These are phyloP conservation scores for Batkoa obscura DNA, from an alignment of 371 early-diverging fungal species.

Conservation along the genomic window DNA sequence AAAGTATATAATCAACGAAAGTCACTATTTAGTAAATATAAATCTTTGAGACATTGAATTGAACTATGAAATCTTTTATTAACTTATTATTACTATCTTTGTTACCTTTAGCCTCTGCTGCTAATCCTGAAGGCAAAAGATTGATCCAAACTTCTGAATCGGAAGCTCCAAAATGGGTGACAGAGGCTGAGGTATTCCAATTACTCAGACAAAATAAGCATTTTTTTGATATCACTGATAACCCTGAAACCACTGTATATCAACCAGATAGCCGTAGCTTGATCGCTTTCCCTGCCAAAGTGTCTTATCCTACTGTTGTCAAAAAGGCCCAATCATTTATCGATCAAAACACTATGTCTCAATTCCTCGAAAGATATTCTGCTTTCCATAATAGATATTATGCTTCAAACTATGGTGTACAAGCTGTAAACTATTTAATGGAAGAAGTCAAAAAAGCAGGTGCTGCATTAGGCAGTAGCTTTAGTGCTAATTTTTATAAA, in stretches of 20 bases:
- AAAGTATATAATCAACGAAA: no score
- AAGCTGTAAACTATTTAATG: neutral
- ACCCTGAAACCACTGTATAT: neutral
- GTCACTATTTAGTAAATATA: no score
- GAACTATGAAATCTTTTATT: no score
- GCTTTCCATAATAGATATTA: neutral
- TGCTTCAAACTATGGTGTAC: neutral
- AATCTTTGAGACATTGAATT: no score
- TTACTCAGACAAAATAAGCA: conserved; percentile 39
- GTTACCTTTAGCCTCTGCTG: no score
- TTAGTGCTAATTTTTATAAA: conserved; percentile 53
- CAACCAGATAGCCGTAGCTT: neutral
- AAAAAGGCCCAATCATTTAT: neutral
- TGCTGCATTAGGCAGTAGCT: neutral
- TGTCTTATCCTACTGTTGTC: neutral
- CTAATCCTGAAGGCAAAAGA: conserved; percentile 6
- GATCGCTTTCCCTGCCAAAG: neutral
- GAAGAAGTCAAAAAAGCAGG: neutral
- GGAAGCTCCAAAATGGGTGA: conserved; percentile 37
- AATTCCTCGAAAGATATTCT: neutral
- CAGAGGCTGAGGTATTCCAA: conserved; percentile 33
- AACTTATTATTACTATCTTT: no score
- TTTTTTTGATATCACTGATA: conserved; percentile 83
- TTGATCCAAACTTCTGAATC: conserved; percentile 20
- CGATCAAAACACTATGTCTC: neutral